phyloP scores from a whole-genome alignment of 345 rosid species.

The Eucalyptus caleyi region DNA sequence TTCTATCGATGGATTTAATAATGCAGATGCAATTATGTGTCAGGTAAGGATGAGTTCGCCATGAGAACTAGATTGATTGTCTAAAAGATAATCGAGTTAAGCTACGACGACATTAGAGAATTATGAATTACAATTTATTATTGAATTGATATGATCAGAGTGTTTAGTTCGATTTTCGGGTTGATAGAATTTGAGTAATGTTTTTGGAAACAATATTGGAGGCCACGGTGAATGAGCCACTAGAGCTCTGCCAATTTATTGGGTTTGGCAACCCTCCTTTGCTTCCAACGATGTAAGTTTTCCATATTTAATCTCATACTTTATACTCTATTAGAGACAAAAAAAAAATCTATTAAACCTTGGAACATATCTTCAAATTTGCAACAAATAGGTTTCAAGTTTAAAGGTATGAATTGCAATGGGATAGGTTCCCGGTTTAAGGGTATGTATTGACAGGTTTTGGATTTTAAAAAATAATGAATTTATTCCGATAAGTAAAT shows the following conservation, averaged over 20 bases:
- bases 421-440: accelerated
- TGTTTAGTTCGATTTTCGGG: neutral
- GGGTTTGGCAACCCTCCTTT: neutral
- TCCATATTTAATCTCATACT: neutral
- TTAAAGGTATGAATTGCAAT: too few relatives aligned
- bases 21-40: neutral
- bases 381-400: accelerated
- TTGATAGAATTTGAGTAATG: neutral
- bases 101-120: accelerated
- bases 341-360: too few relatives aligned
- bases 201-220: neutral
- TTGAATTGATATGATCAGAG: neutral
- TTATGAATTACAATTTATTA: neutral
- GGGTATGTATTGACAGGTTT: accelerated
- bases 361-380: too few relatives aligned
- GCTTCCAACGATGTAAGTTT: neutral
- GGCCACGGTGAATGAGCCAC: neutral
- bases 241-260: neutral
- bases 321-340: neutral
- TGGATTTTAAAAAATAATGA: accelerated
- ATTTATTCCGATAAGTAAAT: accelerated
- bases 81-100: neutral
- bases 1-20: neutral
- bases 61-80: neutral
- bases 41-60: accelerated